Conservation (phyloP, 2,329 filamentous ascomycete genomes). For the Cylindrodendrum hubeiense region DNA sequence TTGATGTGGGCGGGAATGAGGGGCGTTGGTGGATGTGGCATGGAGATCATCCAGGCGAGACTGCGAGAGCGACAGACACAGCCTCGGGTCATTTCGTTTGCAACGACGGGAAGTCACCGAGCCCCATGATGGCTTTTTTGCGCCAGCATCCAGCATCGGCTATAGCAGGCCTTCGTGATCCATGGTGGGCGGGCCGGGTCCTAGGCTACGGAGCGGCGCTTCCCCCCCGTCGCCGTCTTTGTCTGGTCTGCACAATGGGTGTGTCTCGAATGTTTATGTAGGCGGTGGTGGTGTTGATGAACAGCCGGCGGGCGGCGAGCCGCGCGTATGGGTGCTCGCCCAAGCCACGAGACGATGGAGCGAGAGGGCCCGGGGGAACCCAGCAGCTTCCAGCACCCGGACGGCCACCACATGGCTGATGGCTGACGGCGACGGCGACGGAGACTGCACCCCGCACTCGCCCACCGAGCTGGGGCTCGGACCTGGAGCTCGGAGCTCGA, state of each 20-base stretch:
- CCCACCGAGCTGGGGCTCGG: constrained; percentile 32
- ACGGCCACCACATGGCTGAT: constrained; percentile 1
- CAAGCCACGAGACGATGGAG: background rate
- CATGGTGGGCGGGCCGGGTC: constrained; percentile 9
- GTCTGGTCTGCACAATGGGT: background rate
- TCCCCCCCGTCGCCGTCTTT: background rate
- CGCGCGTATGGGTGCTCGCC: constrained; percentile 25
- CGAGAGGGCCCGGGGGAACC: background rate
- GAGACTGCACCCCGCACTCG: constrained; percentile 41
- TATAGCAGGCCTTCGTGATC: constrained; percentile 4
- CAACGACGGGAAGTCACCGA: constrained; percentile 30
- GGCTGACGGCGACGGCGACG: constrained; percentile 21
- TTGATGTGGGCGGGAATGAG: constrained; percentile 19
- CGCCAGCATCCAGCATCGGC: constrained; percentile 16
- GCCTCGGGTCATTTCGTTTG: constrained; percentile 29
- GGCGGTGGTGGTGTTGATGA: constrained; percentile 17
- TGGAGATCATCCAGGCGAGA: constrained; percentile 19
- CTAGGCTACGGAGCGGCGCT: constrained; percentile 8
- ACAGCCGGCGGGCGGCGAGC: constrained; percentile 31
- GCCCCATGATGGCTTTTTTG: constrained; percentile 21
- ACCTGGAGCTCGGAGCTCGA: constrained; percentile 36
- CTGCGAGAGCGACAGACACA: constrained; percentile 19
- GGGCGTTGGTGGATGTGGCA: constrained; percentile 26
- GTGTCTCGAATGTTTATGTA: constrained; percentile 2
- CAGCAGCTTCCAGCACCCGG: background rate